Evolutionary conservation across 176 grass and related monocot species (phyloP).

Genomic region (Avena insularis): DNA sequence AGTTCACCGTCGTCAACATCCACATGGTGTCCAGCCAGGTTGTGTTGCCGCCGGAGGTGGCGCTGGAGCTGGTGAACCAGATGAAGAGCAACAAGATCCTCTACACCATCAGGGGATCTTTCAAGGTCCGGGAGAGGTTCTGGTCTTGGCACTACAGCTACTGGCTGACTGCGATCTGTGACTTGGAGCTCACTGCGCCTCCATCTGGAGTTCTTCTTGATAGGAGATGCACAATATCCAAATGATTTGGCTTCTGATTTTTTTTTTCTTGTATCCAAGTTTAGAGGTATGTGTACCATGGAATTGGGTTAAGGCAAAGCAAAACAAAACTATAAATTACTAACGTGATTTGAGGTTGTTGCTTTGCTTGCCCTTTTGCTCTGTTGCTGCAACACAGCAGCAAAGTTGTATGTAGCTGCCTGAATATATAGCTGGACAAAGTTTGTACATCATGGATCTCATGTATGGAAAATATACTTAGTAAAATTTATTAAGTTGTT

Average conservation of each 20-base stretch:
- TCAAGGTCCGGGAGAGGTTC: slow-evolving; percentile 78
- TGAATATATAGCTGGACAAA: slow-evolving; percentile 29
- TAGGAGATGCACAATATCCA: slow-evolving; percentile 73
- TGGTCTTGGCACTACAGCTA: slow-evolving; percentile 70
- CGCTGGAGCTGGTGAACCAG: slow-evolving; percentile 68
- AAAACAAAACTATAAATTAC: slow-evolving; percentile 22
- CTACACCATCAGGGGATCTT: slow-evolving; percentile 66
- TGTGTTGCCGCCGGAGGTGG: slow-evolving; percentile 65
- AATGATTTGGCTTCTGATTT: slow-evolving; percentile 36
- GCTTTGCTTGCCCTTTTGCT: slow-evolving; percentile 11
- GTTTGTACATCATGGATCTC: slow-evolving; percentile 16
- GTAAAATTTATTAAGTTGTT: background rate
- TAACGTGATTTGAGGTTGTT: slow-evolving; percentile 19
- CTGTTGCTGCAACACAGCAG: slow-evolving; percentile 22
- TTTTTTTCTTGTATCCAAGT: slow-evolving; percentile 19
- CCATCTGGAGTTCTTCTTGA: slow-evolving; percentile 75
- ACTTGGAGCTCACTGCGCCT: slow-evolving; percentile 81
- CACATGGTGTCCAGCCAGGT: slow-evolving; percentile 92
- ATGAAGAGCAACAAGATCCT: slow-evolving; percentile 70
- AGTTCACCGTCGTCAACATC: slow-evolving; percentile 59
- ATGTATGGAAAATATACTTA: background rate
- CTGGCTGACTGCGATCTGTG: slow-evolving; percentile 63
- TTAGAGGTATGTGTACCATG: slow-evolving; percentile 24
- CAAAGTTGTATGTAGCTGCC: slow-evolving; percentile 29
- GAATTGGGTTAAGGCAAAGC: slow-evolving; percentile 9